Base-by-base conservation (phyloP, 2,329 filamentous ascomycete species). In the Hyphodiscus sp. region DNA sequence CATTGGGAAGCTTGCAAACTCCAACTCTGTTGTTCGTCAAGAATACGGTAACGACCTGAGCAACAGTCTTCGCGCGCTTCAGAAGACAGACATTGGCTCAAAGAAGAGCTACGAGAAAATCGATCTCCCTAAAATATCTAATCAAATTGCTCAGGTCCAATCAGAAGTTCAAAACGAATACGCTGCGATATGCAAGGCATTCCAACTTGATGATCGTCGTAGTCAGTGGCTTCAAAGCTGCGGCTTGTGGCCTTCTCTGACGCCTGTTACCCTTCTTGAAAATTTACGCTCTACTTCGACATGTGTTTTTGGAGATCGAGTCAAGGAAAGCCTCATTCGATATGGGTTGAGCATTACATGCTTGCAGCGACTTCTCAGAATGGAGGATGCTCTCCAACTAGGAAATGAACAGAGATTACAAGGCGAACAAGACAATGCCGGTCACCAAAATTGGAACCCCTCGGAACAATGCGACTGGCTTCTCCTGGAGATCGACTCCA, bases 401-500 rank as follows among this genome's bases (percentile, higher is more conserved):
- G 1, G 29, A 20, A 67, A 70, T 20, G 9, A 56, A 0, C 63
- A 70, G 15, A 64, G 68, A 48, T 38, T 74, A 2, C 26, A 58
- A 0, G 69, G 71, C 1, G 75, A 77, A 55, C 60, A 64, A 2
- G n/a, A 51, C 0, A 74, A 77, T 58, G 6, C 41, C 1, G 73
- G 73, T 0, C 74, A 78, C 56, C 52, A 33, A 0, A 66, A 75
- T 26, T 68, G 69, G 43, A 52, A 59, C 2, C 61, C 68, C 3
- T 4, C 26, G 0, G 67, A 79, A 0, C 65, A 76, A 30, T 73
- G 81, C 0, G 84, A 89, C 60, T 87, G 83, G 79, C 65, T 89
- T 0, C 69, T 89, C 0, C 67, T 89, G 0, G 85, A 89, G 57
- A 77, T 89, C 15, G 85, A 89, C 49, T 73, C 76, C 0, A 76